Conservation (phyloP, 495 filamentous ascomycete genomes). For the Amniculicola lignicola region DNA sequence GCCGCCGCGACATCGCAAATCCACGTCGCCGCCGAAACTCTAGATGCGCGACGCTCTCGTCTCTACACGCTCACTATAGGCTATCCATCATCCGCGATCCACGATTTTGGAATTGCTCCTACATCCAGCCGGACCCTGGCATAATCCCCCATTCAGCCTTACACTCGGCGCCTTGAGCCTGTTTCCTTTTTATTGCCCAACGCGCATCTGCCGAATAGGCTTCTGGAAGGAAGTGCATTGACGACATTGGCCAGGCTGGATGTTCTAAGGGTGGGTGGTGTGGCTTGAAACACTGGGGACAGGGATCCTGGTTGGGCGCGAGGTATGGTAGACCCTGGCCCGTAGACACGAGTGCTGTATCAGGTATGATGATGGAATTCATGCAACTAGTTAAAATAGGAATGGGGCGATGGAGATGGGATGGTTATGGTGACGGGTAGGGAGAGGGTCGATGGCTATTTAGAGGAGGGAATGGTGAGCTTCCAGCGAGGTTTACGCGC, state of each 20-base stretch:
- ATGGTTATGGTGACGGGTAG: neutral
- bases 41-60: too few relatives aligned
- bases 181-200: slow-evolving; percentile 10
- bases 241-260: neutral
- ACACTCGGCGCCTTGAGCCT: neutral
- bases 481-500: too few relatives aligned
- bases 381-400: neutral
- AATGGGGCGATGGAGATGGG: neutral
- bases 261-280: neutral
- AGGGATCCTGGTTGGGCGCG: slow-evolving; percentile 11
- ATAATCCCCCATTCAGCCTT: neutral
- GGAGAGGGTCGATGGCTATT: slow-evolving; percentile 1
- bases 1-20: too few relatives aligned
- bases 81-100: too few relatives aligned
- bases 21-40: too few relatives aligned
- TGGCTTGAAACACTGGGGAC: slow-evolving; percentile 8
- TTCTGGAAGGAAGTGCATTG: neutral
- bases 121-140: too few relatives aligned
- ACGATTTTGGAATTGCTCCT: too few relatives aligned
- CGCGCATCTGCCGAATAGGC: neutral
- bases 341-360: slow-evolving; percentile 2
- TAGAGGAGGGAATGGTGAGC: too few relatives aligned
- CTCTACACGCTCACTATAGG: too few relatives aligned
- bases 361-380: slow-evolving; percentile 11
- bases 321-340: neutral